A percentile compares a stretch with the other conserved stretches of the same genome.
Evolutionary conservation across 1,139 yeast genomes (phyloP).

Genomic region (Yamadazyma dushanensis): DNA sequence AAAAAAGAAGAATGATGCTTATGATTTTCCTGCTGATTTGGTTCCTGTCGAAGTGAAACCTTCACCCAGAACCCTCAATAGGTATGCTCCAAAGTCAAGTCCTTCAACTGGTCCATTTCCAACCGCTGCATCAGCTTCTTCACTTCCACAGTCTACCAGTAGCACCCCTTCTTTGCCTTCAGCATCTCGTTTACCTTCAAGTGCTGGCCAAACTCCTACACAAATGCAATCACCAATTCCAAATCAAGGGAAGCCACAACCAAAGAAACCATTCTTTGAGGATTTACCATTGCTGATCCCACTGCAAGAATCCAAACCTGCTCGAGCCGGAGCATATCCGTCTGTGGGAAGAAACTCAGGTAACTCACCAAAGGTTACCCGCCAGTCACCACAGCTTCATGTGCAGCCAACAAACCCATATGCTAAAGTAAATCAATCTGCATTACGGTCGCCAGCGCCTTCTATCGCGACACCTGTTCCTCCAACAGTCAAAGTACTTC

Average conservation of each 20-base stretch:
- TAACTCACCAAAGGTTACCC: not conserved
- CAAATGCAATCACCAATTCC: slow-evolving; percentile 5
- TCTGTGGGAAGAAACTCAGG: slow-evolving; percentile 3
- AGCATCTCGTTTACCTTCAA: not conserved
- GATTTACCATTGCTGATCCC: slow-evolving; percentile 47
- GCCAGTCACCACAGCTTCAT: slow-evolving; percentile 3
- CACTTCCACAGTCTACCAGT: slow-evolving; percentile 5
- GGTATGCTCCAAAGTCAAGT: slow-evolving; percentile 25
- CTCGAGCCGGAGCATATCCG: slow-evolving; percentile 26
- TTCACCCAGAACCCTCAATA: slow-evolving; percentile 29
- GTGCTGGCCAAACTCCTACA: not conserved
- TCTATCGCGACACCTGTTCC: slow-evolving; percentile 1
- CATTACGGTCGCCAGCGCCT: not conserved
- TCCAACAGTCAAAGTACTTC: slow-evolving; percentile 5
- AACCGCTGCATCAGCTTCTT: too few relatives aligned
- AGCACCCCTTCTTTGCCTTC: slow-evolving; percentile 7
- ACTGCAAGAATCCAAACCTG: slow-evolving; percentile 21
- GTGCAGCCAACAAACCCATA: not conserved
- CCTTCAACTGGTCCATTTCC: slow-evolving; percentile 6
- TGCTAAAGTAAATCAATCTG: slow-evolving; percentile 3
- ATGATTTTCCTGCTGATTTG: slow-evolving; percentile 73
- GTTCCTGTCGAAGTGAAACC: slow-evolving; percentile 39
- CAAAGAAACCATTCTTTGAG: slow-evolving; percentile 51
- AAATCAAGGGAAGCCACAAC: slow-evolving; percentile 6
- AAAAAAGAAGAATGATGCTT: slow-evolving; percentile 68